Conservation (phyloP, 2,329 filamentous ascomycete genomes). For the Xylariomycetidae sp. region DNA sequence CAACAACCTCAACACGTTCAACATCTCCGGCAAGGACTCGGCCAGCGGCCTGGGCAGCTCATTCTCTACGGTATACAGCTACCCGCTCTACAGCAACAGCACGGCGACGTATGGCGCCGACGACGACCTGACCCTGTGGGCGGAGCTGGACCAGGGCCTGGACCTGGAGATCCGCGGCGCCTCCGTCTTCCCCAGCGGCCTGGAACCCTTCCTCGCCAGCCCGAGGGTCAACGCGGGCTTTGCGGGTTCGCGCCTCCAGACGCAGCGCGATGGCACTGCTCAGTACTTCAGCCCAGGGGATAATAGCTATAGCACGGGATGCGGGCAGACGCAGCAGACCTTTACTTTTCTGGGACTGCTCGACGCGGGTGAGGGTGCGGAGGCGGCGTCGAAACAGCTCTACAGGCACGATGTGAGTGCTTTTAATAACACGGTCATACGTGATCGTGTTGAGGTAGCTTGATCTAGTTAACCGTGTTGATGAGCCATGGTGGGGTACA, state of each 20-base stretch:
- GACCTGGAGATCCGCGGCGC: slow-evolving; percentile 31
- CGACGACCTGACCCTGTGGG: slow-evolving; percentile 41
- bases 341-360: slow-evolving; percentile 47
- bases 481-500: too few species aligned
- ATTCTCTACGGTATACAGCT: slow-evolving; percentile 42
- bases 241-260: slow-evolving; percentile 32
- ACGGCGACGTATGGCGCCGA: slow-evolving; percentile 36
- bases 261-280: slow-evolving; percentile 52
- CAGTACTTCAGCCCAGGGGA: slow-evolving; percentile 43
- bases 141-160: slow-evolving; percentile 36
- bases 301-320: slow-evolving; percentile 41
- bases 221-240: slow-evolving; percentile 21
- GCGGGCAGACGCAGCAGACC: slow-evolving; percentile 50
- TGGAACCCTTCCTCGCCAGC: slow-evolving; percentile 47
- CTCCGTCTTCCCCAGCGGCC: slow-evolving; percentile 49
- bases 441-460: slow-evolving; percentile 6
- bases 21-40: slow-evolving; percentile 38
- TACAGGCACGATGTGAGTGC: slow-evolving; percentile 50
- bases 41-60: slow-evolving; percentile 22
- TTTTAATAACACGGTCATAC: slow-evolving; percentile 21
- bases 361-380: slow-evolving; percentile 11
- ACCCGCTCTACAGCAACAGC: slow-evolving; percentile 55
- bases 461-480: too few species aligned
- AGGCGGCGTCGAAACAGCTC: slow-evolving; percentile 32
- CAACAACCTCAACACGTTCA: slow-evolving; percentile 25